These are phyloP conservation scores for Aschersonia sp. DNA, from an alignment of 2,329 filamentous ascomycete genomes.

Conservation along the genomic window DNA sequence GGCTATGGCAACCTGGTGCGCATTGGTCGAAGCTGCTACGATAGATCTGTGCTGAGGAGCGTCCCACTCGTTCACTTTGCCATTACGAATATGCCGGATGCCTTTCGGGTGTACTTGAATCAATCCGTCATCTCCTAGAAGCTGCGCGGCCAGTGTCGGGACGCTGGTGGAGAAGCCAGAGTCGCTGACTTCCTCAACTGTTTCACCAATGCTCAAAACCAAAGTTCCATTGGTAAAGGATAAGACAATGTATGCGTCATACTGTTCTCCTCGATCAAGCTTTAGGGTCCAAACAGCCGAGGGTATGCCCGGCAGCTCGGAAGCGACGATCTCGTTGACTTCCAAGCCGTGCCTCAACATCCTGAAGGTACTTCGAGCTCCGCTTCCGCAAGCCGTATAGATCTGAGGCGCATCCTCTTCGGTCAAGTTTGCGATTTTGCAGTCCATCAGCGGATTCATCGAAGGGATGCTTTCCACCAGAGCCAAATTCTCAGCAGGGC, in stretches of 20 bases:
- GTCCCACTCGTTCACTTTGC: conserved; percentile 81
- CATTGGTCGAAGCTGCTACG: conserved; percentile 84
- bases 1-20: conserved; percentile 83
- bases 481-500: conserved; percentile 66
- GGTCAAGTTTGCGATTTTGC: conserved; percentile 80
- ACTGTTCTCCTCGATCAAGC: conserved; percentile 64
- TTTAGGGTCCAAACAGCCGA: conserved; percentile 94
- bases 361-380: conserved; percentile 78
- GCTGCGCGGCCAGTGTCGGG: conserved; percentile 81
- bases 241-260: conserved; percentile 89
- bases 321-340: conserved; percentile 91
- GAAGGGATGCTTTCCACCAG: conserved; percentile 75
- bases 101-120: conserved; percentile 95
- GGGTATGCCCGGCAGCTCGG: conserved; percentile 75
- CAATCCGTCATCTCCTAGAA: conserved; percentile 83
- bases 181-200: conserved; percentile 88
- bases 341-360: conserved; percentile 86
- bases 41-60: conserved; percentile 90
- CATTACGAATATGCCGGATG: conserved; percentile 72
- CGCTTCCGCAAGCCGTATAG: conserved; percentile 79
- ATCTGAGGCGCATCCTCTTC: conserved; percentile 94
- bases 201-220: conserved; percentile 89
- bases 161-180: conserved; percentile 84
- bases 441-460: conserved; percentile 82
- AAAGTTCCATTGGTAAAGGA: conserved; percentile 83